phyloP scores from a whole-genome alignment of 1,139 yeast species.

The Suzukiozyma palmioleophila region DNA sequence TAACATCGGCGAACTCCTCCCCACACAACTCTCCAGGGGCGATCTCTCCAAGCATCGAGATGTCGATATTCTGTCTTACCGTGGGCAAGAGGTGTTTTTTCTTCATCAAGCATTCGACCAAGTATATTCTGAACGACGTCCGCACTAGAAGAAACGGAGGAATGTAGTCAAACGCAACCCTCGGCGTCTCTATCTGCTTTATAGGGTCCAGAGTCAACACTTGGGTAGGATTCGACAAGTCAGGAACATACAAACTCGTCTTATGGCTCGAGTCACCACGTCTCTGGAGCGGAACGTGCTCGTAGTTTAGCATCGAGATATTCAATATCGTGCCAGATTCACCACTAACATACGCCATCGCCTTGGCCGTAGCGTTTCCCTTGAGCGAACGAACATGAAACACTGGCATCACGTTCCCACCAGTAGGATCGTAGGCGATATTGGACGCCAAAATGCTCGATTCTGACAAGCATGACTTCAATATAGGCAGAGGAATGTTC shows the following conservation, averaged over 20 bases:
- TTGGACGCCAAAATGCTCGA: constrained; percentile 22
- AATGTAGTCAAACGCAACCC: constrained; percentile 10
- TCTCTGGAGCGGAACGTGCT: constrained; percentile 7
- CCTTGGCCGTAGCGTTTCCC: constrained; percentile 11
- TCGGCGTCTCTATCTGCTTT: constrained; percentile 32
- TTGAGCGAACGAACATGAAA: constrained; percentile 16
- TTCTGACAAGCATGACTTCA: constrained; percentile 21
- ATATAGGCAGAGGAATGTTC: constrained; percentile 21
- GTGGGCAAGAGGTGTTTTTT: not conserved
- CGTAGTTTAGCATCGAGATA: constrained; percentile 17
- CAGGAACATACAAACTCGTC: constrained; percentile 9
- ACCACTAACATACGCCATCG: constrained; percentile 34
- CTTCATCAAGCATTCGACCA: constrained; percentile 17
- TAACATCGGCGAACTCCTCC: constrained; percentile 41
- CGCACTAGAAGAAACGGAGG: constrained; percentile 23
- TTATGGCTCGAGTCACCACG: not conserved
- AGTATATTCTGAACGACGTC: constrained; percentile 21
- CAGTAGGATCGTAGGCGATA: constrained; percentile 36
- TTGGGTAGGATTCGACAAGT: constrained; percentile 17
- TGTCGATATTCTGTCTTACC: constrained; percentile 8
- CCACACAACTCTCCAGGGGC: constrained; percentile 18
- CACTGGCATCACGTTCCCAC: constrained; percentile 21
- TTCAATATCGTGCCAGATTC: constrained; percentile 24
- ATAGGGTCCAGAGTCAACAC: constrained; percentile 31
- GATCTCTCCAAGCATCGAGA: constrained; percentile 21